A percentile compares a stretch with the other conserved stretches of the same genome.
Conservation (phyloP, 2,329 filamentous ascomycete species). For the Aspergillus terreus region DNA sequence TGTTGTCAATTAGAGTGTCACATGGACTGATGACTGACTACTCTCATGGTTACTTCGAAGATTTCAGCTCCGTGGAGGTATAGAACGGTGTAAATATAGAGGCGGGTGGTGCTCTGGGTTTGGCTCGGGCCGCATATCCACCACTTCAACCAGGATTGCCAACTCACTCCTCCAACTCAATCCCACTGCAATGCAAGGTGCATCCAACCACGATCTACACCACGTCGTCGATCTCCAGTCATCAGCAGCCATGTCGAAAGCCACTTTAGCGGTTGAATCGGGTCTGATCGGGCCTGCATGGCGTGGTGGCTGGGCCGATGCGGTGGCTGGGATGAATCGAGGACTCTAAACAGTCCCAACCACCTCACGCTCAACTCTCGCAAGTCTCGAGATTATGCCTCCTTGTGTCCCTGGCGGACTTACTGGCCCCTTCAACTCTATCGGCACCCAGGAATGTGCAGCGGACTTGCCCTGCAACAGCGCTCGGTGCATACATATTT, state of each 20-base stretch:
- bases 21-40: no score
- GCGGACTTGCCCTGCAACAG: conserved; percentile 15
- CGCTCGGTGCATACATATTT: conserved; percentile 16
- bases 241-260: conserved; percentile 7
- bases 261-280: conserved; percentile 3
- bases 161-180: conserved; percentile 5
- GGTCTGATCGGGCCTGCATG: not conserved
- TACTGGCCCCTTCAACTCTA: conserved; percentile 1
- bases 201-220: conserved; percentile 6
- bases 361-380: not conserved
- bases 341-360: conserved; percentile 3
- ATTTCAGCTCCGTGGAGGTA: not conserved
- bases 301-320: conserved; percentile 7
- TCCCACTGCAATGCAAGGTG: not conserved
- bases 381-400: not conserved
- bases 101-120: not conserved
- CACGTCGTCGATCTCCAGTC: conserved; percentile 7
- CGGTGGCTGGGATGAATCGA: conserved; percentile 15
- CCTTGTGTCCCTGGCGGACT: not conserved
- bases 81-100: not conserved
- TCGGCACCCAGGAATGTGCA: conserved; percentile 15
- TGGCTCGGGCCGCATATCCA: not conserved
- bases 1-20: not conserved
- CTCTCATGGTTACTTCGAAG: no score
- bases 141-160: conserved; percentile 3